A percentile compares a stretch with the other conserved stretches of the same genome.
phyloP scores from a whole-genome alignment of 2,329 filamentous ascomycete species.

The Talaromyces sp. region DNA sequence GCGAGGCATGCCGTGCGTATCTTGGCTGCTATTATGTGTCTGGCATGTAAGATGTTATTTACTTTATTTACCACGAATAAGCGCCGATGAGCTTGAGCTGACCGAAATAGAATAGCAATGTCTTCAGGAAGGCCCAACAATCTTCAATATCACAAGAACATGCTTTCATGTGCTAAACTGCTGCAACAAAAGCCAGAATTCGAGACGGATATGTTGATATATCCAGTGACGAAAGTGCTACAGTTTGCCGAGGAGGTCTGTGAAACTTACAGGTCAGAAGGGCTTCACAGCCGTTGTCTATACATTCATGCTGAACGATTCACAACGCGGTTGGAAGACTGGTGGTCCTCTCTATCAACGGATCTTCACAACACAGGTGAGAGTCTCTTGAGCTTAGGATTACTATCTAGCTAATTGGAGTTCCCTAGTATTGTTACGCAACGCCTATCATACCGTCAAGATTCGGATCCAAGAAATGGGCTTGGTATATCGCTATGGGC shows the following conservation, averaged over 20 bases:
- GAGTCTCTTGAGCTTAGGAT: neutral
- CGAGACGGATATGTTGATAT: conserved; percentile 24
- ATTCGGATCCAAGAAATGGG: conserved; percentile 21
- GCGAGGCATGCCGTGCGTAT: conserved; percentile 20
- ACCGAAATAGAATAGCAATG: conserved; percentile 19
- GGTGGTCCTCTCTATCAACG: conserved; percentile 20
- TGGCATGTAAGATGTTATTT: conserved; percentile 17
- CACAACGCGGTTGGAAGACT: conserved; percentile 20
- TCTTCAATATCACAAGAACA: conserved; percentile 18
- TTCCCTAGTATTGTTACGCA: conserved; percentile 18
- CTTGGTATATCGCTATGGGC: conserved; percentile 20
- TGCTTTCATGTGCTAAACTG: conserved; percentile 24
- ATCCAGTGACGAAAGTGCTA: conserved; percentile 23
- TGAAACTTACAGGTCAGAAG: conserved; percentile 19
- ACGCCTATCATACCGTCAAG: conserved; percentile 17
- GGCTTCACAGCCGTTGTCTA: conserved; percentile 15
- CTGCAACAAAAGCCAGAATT: conserved; percentile 23
- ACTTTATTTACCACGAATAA: neutral
- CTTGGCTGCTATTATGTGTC: conserved; percentile 24
- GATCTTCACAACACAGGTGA: conserved; percentile 19
- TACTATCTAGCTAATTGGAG: neutral
- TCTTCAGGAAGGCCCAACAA: conserved; percentile 20
- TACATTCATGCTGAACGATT: conserved; percentile 22
- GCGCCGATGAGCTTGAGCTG: conserved; percentile 2
- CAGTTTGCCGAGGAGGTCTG: conserved; percentile 23